Percentiles rank a stretch among this genome's conserved stretches.
Evolutionary conservation across 2,329 filamentous ascomycete species (phyloP).

Genomic region (Colletotrichum musae): DNA sequence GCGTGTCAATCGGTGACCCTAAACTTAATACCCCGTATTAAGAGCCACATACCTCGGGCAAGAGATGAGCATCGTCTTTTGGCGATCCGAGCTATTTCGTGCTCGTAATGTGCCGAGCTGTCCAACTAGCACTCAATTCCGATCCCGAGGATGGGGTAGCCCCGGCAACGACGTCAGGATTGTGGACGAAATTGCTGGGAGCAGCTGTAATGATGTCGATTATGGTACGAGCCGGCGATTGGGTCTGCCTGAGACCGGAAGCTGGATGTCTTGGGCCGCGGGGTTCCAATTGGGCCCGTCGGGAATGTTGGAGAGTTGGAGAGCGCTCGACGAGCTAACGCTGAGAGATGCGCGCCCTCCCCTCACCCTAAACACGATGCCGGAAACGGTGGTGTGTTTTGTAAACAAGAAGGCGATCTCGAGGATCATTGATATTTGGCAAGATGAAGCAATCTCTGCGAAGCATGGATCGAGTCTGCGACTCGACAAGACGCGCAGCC

Average conservation of each 20-base stretch:
- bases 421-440: neutral
- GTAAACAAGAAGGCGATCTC: slow-evolving; percentile 10
- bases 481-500: no score
- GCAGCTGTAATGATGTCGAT: slow-evolving; percentile 1
- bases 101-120: no score
- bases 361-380: neutral
- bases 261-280: slow-evolving; percentile 7
- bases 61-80: no score
- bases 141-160: neutral
- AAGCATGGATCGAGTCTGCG: no score
- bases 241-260: neutral
- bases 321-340: neutral
- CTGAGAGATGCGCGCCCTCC: neutral
- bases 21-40: no score
- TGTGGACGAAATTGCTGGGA: neutral
- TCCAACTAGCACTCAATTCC: neutral
- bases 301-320: slow-evolving; percentile 20
- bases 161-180: slow-evolving; percentile 6
- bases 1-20: no score
- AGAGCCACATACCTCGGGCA: no score
- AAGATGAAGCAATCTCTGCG: slow-evolving; percentile 12
- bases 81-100: no score
- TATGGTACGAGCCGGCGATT: neutral
- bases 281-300: neutral
- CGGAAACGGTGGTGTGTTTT: slow-evolving; percentile 14